Conservation (phyloP, 495 filamentous ascomycete species). For the Umbilicaria muhlenbergii region DNA sequence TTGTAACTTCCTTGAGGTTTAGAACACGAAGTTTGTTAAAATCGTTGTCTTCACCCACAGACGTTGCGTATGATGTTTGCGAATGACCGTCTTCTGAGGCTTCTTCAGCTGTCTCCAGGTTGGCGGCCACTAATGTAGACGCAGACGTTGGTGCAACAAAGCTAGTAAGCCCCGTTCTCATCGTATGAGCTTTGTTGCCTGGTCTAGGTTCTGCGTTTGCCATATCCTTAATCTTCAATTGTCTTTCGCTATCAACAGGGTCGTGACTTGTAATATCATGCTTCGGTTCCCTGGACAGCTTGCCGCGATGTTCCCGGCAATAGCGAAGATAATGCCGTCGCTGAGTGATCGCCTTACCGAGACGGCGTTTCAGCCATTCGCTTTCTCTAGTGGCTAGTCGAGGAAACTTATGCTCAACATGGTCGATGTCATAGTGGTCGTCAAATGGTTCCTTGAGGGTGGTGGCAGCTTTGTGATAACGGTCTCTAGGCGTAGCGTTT, state of each 20-base stretch:
- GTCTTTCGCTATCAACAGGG: no score
- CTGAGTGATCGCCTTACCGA: slow-evolving; percentile 18
- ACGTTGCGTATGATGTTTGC: slow-evolving; percentile 8
- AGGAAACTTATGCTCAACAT: slow-evolving; percentile 13
- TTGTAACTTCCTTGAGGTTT: neutral
- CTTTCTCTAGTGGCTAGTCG: neutral
- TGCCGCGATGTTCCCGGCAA: slow-evolving; percentile 13
- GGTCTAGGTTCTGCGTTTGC: no score
- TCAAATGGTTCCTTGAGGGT: slow-evolving; percentile 4
- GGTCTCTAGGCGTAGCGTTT: slow-evolving; percentile 11
- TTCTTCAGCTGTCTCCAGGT: neutral
- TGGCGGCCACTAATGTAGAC: slow-evolving; percentile 5
- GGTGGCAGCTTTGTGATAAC: slow-evolving; percentile 7
- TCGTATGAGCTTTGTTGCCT: no score
- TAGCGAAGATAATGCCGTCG: slow-evolving; percentile 20
- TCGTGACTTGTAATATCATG: neutral
- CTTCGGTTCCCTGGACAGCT: slow-evolving; percentile 2
- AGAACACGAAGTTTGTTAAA: slow-evolving; percentile 1
- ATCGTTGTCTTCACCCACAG: neutral
- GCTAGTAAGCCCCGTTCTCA: neutral
- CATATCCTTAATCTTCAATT: no score
- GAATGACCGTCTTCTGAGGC: slow-evolving; percentile 1
- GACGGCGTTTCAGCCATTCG: slow-evolving; percentile 7
- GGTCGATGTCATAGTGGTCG: slow-evolving; percentile 10
- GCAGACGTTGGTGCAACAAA: slow-evolving; percentile 8